A percentile compares a stretch with the other conserved stretches of the same genome.
Conservation (phyloP, 1,284 basidiomycete species). For the Moesziomyces parantarcticus region DNA sequence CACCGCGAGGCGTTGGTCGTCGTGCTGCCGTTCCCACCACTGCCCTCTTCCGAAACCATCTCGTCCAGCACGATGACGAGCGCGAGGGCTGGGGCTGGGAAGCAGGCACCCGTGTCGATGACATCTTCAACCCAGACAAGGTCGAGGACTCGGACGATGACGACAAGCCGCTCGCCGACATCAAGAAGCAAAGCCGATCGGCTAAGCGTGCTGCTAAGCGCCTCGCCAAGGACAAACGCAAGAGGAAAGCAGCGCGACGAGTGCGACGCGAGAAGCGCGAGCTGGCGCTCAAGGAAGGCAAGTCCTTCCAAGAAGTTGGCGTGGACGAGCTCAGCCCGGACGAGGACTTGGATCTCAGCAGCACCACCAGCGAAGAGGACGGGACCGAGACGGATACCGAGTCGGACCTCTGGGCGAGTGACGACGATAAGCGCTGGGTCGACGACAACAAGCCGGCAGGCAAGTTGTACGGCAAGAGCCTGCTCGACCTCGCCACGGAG, state of each 20-base stretch:
- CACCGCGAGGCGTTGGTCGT: constrained; percentile 60
- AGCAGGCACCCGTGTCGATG: constrained; percentile 37
- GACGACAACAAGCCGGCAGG: constrained; percentile 62
- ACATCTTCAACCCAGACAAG: constrained; percentile 27
- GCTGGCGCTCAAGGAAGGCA: constrained; percentile 43
- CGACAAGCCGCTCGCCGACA: constrained; percentile 45
- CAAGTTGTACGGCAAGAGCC: constrained; percentile 62
- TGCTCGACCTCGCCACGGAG: constrained; percentile 55
- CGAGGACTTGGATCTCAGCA: constrained; percentile 58
- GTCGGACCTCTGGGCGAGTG: constrained; percentile 45
- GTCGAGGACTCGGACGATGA: constrained; percentile 40
- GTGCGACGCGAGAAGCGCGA: constrained; percentile 49
- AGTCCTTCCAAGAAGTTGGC: constrained; percentile 46
- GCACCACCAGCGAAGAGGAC: constrained; percentile 39
- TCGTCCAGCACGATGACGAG: constrained; percentile 62
- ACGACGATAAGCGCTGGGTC: constrained; percentile 59
- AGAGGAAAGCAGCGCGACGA: constrained; percentile 52
- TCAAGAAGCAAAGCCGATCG: constrained; percentile 38
- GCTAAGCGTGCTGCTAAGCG: constrained; percentile 50
- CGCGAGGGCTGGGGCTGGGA: constrained; percentile 67
- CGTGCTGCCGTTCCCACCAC: constrained; percentile 62
- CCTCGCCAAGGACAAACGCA: constrained; percentile 49
- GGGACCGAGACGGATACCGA: constrained; percentile 38
- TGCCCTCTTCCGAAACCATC: constrained; percentile 65
- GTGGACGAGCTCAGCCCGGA: constrained; percentile 60